Base-by-base conservation (phyloP, 164 flowering plant species). In the Nelumbo lutea region DNA sequence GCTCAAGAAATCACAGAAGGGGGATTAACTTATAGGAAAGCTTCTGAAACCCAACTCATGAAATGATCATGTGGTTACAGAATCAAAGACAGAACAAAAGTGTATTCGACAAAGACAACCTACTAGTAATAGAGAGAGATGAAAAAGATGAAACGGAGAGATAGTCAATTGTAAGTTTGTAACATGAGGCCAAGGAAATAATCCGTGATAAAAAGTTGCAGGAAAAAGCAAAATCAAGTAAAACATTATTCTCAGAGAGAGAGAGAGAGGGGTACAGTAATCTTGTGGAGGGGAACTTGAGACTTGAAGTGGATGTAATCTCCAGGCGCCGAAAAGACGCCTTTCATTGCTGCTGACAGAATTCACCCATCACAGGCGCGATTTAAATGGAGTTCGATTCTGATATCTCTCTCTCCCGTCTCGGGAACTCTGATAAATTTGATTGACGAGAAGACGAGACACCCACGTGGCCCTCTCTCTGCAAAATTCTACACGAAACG, bases 291-390 rank as follows among this genome's bases (percentile, higher is more conserved):
- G 62, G 99, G 97, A 65, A 93, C 99, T 72, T 89, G 96, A 56
- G 99, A 90, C 87, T 96, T 93, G 95, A 95, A 95, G 87, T 95
- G 72, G 77, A 85, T 73, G 80, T 88, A 95, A 83, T 95, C 99
- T 45, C 99, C 99, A 63, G 99, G 98, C 80, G 90, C 89, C 84
- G 96, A 82, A 70, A 65, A 89, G 79, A 76, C 90, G 79, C 83
- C 81, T 78, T 80, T 82, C 82, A 75, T 75, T 66, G 52, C 58
- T 71, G 58, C 50, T 61, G 67, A 39, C 15, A 14, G 27, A 68
- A 63, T 68, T 64, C 60, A 58, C 59, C 64, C 76, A 73, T 73
- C 68, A 63, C 65, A 68, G 55, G 6, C 38, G 13, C 38, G 64
- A 68, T 68, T 61, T 46, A 46, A 68, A 27, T 27, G 27, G 27